These are phyloP conservation scores for Tuctoria greenei DNA, from an alignment of 176 grass and related monocot genomes.

Conservation along the genomic window DNA sequence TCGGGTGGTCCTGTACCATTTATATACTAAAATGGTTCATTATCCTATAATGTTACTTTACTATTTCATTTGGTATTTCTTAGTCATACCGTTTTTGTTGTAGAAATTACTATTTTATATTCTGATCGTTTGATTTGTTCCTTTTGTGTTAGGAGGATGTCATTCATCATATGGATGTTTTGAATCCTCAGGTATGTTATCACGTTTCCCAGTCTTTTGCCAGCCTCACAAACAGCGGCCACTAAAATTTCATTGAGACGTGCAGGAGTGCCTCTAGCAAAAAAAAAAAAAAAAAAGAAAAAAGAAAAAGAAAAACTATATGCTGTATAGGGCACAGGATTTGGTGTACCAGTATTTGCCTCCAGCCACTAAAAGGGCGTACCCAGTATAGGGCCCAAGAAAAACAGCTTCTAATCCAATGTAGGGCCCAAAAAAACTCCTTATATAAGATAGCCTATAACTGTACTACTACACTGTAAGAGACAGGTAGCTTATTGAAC, in stretches of 20 bases:
- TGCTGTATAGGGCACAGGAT: too few species aligned
- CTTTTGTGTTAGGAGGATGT: conserved; percentile 69
- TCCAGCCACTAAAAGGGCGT: too few species aligned
- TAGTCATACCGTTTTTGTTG: not conserved
- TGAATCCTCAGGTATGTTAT: conserved; percentile 82
- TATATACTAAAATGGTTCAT: not conserved
- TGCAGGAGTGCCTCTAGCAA: not conserved
- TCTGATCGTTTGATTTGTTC: conserved; percentile 10
- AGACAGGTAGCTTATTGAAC: too few species aligned
- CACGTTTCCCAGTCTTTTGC: not conserved
- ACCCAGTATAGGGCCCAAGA: too few species aligned
- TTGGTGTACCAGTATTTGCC: too few species aligned
- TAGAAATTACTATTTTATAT: not conserved
- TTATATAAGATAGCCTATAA: too few species aligned
- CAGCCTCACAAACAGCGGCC: not conserved
- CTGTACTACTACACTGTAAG: too few species aligned
- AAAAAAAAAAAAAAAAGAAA: not conserved
- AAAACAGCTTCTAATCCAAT: too few species aligned
- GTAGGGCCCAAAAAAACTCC: too few species aligned
- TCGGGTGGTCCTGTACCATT: not conserved
- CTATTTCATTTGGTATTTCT: not conserved
- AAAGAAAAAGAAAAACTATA: too few species aligned
- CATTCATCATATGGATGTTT: conserved; percentile 74
- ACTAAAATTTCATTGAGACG: not conserved
- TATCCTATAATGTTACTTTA: not conserved